These are phyloP conservation scores for Arthrinium phaeospermum DNA, from an alignment of 2,329 filamentous ascomycete genomes.

Conservation along the genomic window DNA sequence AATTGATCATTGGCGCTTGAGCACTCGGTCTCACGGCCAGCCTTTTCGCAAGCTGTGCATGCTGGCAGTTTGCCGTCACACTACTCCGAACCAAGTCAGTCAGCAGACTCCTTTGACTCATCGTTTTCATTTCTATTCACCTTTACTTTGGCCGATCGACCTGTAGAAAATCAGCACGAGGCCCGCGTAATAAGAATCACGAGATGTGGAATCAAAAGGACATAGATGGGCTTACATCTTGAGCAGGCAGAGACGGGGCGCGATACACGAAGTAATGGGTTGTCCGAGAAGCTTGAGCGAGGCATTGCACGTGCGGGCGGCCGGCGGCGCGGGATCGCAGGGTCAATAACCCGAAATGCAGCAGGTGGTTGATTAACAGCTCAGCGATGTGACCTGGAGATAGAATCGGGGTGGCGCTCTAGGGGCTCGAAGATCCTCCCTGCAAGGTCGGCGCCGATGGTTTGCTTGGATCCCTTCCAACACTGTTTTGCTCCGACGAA, in stretches of 20 bases:
- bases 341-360: neutral
- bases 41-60: slow-evolving; percentile 93
- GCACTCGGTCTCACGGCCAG: slow-evolving; percentile 84
- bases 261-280: slow-evolving; percentile 73
- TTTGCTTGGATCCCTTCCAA: neutral
- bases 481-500: neutral
- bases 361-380: neutral
- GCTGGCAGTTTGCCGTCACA: slow-evolving; percentile 96
- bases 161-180: slow-evolving; percentile 41
- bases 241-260: slow-evolving; percentile 81
- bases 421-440: neutral
- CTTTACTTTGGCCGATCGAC: slow-evolving; percentile 92
- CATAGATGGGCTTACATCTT: slow-evolving; percentile 59
- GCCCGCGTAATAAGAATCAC: neutral
- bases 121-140: slow-evolving; percentile 42
- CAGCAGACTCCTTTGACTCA: neutral
- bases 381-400: neutral
- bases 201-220: slow-evolving; percentile 14
- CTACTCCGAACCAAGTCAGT: slow-evolving; percentile 43
- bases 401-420: neutral
- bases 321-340: neutral
- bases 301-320: slow-evolving; percentile 37
- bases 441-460: neutral
- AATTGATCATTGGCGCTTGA: slow-evolving; percentile 96
- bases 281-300: slow-evolving; percentile 48